Evolutionary conservation across 352 stramenopile genomes (phyloP), one percentile per base, ranked within the genome.

Genomic region (Phytopythium mirpurense): DNA sequence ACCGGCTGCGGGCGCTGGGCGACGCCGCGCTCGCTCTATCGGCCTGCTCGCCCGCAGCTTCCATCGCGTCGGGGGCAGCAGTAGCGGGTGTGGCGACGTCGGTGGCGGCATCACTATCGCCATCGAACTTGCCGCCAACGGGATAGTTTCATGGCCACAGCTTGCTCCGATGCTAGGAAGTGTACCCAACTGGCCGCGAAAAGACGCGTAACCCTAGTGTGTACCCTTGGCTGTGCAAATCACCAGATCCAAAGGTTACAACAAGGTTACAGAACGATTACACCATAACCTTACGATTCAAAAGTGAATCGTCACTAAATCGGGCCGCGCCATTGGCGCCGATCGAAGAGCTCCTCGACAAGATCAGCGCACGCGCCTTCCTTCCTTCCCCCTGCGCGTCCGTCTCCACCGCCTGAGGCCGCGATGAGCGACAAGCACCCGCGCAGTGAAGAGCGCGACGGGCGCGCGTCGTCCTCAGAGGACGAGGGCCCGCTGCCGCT

Each of bases 401-500:
- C 9, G 15, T 36, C 9, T 3, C 31, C 31, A 14, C 31, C 31
- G 31, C 31, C 31, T 12, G 31, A 36, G 5, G 14, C 26, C 21
- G 31, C 26, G 15, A 35, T 34, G 24, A 35, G 16, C 43, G 47
- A 51, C 34, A 58, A 66, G 43, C 59, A 60, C 32, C 31, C 45
- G 52, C 54, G 53, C 47, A 34, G 38, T 3, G 36, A 44, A n/a
- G 59, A 42, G 21, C 32, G 15, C 26, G 41, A 32, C 5, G 23
- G 32, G 36, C 43, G 51, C 29, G 40, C 40, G 21, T 62, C 54
- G 34, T 70, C 60, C 8, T 63, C 76, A 15, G 67, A 80, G 8
- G 76, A 88, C 19, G 77, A 73, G 10, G 78, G 67, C 37, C 81
- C 83, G 24, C 78, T 90, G 67, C 77, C 79, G 2, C 63, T 80